Percentiles rank a stretch among this genome's conserved stretches.
These are phyloP conservation scores for Andrographis paniculata DNA, from an alignment of 305 asterid species.

Conservation along the genomic window DNA sequence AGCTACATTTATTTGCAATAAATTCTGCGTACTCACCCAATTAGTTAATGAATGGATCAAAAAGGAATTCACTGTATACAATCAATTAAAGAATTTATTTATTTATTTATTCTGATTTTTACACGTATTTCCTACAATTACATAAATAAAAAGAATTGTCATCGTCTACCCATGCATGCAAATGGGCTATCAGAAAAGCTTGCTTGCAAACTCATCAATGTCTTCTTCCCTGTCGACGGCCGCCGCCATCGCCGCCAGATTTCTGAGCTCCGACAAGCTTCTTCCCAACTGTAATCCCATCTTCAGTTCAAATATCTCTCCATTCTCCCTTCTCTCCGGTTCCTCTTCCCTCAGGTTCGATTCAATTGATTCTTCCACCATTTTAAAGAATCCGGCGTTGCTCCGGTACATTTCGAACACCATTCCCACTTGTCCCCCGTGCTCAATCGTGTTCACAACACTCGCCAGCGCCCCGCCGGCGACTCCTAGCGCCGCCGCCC, in stretches of 20 bases:
- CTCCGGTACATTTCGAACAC: conserved; percentile 66
- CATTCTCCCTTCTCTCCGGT: conserved; percentile 41
- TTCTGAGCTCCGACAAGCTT: conserved; percentile 50
- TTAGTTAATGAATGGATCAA: too few species aligned
- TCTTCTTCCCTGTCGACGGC: conserved; percentile 19
- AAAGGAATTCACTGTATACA: too few species aligned
- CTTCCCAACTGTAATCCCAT: conserved; percentile 53
- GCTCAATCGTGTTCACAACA: conserved; percentile 47
- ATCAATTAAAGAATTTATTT: too few species aligned
- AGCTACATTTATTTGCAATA: too few species aligned
- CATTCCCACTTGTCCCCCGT: conserved; percentile 79
- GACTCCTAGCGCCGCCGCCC: conserved; percentile 39
- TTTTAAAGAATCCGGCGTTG: conserved; percentile 61
- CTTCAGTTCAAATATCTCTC: conserved; percentile 51
- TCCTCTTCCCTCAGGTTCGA: conserved; percentile 39
- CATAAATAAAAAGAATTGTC: too few species aligned
- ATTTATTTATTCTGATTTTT: too few species aligned
- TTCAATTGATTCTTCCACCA: conserved; percentile 47
- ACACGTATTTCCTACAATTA: too few species aligned
- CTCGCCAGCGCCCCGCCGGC: conserved; percentile 55
- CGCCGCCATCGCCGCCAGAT: conserved; percentile 27
- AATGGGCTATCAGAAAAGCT: conserved; percentile 45
- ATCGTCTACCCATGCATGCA: too few species aligned
- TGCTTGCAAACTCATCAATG: conserved; percentile 51
- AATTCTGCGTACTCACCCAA: too few species aligned